These are phyloP conservation scores for Suillus occidentalis DNA, from an alignment of 768 basidiomycete genomes.

Conservation along the genomic window DNA sequence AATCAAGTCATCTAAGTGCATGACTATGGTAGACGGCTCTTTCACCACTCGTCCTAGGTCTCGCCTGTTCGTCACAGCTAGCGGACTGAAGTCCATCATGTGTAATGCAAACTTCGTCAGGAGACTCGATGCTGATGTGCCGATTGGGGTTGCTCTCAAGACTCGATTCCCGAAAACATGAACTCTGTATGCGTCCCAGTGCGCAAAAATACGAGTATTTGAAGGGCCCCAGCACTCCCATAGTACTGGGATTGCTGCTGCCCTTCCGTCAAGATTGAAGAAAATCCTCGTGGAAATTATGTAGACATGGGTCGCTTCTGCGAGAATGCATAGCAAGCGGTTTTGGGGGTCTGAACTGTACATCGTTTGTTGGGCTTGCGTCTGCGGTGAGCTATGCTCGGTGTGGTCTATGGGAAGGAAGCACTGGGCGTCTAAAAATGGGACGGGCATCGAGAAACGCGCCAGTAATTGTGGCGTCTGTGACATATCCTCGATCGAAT, in stretches of 20 bases:
- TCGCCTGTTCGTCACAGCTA: neutral
- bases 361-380: neutral
- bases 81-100: neutral
- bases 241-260: neutral
- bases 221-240: neutral
- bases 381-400: neutral
- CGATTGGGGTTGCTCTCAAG: neutral
- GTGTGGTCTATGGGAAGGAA: neutral
- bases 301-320: neutral
- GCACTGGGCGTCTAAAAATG: neutral
- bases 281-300: neutral
- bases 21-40: neutral
- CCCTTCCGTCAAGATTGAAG: neutral
- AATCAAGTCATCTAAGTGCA: neutral
- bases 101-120: neutral
- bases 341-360: neutral
- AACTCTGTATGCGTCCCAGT: neutral
- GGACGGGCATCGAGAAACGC: neutral
- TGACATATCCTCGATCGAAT: neutral
- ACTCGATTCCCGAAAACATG: neutral
- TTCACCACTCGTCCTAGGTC: neutral
- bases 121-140: neutral
- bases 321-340: neutral
- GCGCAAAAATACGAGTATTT: neutral
- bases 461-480: neutral